Evolutionary conservation across 352 stramenopile species (phyloP), one percentile per base, ranked within the genome.

Genomic region (Globisporangium canariense): DNA sequence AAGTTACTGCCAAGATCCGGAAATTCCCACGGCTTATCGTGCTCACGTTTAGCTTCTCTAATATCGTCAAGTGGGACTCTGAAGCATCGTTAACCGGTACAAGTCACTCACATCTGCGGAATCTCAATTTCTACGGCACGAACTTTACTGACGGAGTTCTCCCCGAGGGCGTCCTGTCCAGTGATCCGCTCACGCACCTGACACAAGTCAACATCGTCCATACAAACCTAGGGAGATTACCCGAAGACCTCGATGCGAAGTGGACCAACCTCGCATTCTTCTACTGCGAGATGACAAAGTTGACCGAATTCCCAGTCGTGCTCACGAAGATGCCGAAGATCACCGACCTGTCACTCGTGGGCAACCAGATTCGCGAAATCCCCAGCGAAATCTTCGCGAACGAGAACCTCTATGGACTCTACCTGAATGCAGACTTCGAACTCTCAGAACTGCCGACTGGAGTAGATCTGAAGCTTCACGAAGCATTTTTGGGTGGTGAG

Each of bases 1-100:
- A 85, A 30, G 57, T 87, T 6, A 65, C 66, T 2, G 14, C 56
- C 2, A 51, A 58, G 1, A n/a, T 87, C 8, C 58, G 63, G 1
- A 13, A 60, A 3, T 83, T 85, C 55, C 62, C 54, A 0, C 60
- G 64, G 3, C 60, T 86, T 1, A 62, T 82, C 18, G 58, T 70
- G 5, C 30, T 83, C 6, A 79, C 80, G 43, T 53, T 80, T 32
- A 80, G 76, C 55, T 82, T 83, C 41, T 73, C 73, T 3, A 82
- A 65, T 6, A 68, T 86, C 7, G 18, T 20, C 0, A 57, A 40
- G 5, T 83, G 75, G 73, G 45, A 58, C 5, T 54, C 62, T 4
- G 61, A 45, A 4, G 75, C 74, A 2, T 67, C 68, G 2, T 38
- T 83, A 2, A 69, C 64, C 0, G 40, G 71, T 8, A 56, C 55